Evolutionary conservation across 495 filamentous ascomycete species (phyloP), one percentile per base, ranked within the genome.

Genomic region (Margaritispora aquatica): DNA sequence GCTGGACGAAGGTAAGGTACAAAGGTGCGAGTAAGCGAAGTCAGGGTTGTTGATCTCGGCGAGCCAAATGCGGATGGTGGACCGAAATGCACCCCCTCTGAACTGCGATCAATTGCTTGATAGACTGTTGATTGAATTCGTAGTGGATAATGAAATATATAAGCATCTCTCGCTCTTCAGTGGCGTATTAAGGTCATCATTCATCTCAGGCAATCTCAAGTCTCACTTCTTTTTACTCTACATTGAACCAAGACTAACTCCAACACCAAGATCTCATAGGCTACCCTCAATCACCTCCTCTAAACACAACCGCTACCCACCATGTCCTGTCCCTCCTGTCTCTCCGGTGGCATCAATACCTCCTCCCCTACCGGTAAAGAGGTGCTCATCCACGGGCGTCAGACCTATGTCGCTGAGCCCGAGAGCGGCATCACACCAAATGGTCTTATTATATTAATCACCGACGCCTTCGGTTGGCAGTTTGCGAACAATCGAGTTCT

Each of bases 401-500:
- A 65, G 1, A 74, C 74, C 21, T 86, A 86, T 59, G 68, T 84
- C 7, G 62, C 74, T 0, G 55, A 63, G 7, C 78, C 78, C 0
- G 44, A 68, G 0, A 57, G 61, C 3, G 57, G 54, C 2, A 29
- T 63, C 22, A 50, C 58, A 9, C 68, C 72, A 10, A 76, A 77
- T 47, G 79, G 75, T 10, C 71, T 81, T 29, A 69, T 85, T 11
- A 73, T 86, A 50, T 71, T 84, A 50, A 69, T 85, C 49, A 64
- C 81, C 3, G 83, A 85, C 66, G 75, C 77, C 10, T 83, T 85
- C 52, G 83, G 83, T 13, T 87, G 82, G 81, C 60, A 71, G 17
- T 71, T 84, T 19, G 65, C 69, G 21, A 85, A 87, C 62, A 75
- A 71, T 31, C 70, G 82, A 4, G 63, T 81, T 0, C 64, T 85